These are phyloP conservation scores for Tolypocladium guangdongense DNA, from an alignment of 2,329 filamentous ascomycete genomes.

Conservation along the genomic window DNA sequence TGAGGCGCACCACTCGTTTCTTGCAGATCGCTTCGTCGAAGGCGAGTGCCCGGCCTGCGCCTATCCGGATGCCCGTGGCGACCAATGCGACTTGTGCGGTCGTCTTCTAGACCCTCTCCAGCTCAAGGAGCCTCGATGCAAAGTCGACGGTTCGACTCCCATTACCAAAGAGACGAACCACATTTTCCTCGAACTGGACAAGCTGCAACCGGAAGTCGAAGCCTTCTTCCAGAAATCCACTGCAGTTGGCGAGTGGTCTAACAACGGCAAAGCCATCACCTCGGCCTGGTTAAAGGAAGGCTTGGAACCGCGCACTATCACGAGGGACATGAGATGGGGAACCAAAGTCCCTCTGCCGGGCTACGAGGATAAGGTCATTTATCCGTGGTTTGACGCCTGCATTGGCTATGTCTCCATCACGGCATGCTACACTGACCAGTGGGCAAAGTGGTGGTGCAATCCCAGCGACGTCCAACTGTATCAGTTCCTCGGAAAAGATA, in stretches of 20 bases:
- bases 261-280: slow-evolving; percentile 66
- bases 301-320: slow-evolving; percentile 77
- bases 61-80: slow-evolving; percentile 59
- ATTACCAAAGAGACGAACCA: slow-evolving; percentile 78
- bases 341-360: slow-evolving; percentile 40
- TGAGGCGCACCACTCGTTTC: slow-evolving; percentile 61
- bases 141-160: slow-evolving; percentile 79
- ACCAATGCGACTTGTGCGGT: slow-evolving; percentile 68
- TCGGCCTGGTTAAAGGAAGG: slow-evolving; percentile 75
- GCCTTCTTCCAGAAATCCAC: slow-evolving; percentile 67
- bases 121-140: slow-evolving; percentile 78
- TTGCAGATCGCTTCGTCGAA: slow-evolving; percentile 78
- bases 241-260: slow-evolving; percentile 63
- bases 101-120: slow-evolving; percentile 61
- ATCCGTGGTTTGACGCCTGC: slow-evolving; percentile 87
- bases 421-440: slow-evolving; percentile 74
- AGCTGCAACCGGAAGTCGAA: slow-evolving; percentile 65
- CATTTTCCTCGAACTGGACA: slow-evolving; percentile 78
- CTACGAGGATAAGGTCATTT: slow-evolving; percentile 62
- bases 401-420: slow-evolving; percentile 96
- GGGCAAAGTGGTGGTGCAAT: slow-evolving; percentile 92
- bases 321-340: slow-evolving; percentile 87
- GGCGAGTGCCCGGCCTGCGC: slow-evolving; percentile 66
- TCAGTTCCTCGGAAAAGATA: slow-evolving; percentile 83
- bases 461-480: slow-evolving; percentile 80